A percentile compares a stretch with the other conserved stretches of the same genome.
These are phyloP conservation scores for Beauveria australis DNA, from an alignment of 2,329 filamentous ascomycete species.

Conservation along the genomic window DNA sequence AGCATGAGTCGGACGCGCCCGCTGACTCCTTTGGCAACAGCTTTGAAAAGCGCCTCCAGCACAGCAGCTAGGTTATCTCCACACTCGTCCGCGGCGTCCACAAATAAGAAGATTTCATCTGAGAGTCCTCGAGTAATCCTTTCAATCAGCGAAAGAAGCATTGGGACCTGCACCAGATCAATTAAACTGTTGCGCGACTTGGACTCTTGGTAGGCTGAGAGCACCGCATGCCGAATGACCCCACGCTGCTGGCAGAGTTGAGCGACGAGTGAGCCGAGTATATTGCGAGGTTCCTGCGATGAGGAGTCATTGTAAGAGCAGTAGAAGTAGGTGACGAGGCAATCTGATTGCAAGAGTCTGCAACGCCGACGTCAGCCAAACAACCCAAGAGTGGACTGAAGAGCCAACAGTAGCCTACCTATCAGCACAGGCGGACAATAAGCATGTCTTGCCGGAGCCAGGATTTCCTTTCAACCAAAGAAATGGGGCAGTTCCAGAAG, in stretches of 20 bases:
- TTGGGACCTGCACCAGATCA: not conserved
- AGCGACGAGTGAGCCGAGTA: slow-evolving; percentile 4
- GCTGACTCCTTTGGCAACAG: not conserved
- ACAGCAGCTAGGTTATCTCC: not conserved
- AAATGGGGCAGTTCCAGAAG: not conserved
- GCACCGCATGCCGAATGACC: not conserved
- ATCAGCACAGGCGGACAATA: slow-evolving; percentile 3
- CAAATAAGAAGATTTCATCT: not conserved
- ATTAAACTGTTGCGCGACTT: not conserved
- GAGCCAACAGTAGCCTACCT: not conserved
- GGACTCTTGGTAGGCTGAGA: not conserved
- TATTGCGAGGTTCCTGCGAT: slow-evolving; percentile 2
- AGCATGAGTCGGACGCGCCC: not conserved
- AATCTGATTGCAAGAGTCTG: not conserved
- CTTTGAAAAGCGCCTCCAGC: not conserved
- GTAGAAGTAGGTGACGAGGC: slow-evolving; percentile 6
- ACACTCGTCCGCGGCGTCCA: slow-evolving; percentile 1
- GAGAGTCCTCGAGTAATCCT: not conserved
- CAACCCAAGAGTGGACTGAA: not conserved
- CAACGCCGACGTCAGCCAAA: not conserved
- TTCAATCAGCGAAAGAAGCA: not conserved
- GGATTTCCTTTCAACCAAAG: slow-evolving; percentile 7
- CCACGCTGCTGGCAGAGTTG: not conserved
- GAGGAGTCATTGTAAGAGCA: slow-evolving; percentile 6
- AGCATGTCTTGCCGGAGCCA: slow-evolving; percentile 9